These are phyloP conservation scores for Geotrichum cucujoidarum DNA, from an alignment of 1,139 yeast species.

Conservation along the genomic window DNA sequence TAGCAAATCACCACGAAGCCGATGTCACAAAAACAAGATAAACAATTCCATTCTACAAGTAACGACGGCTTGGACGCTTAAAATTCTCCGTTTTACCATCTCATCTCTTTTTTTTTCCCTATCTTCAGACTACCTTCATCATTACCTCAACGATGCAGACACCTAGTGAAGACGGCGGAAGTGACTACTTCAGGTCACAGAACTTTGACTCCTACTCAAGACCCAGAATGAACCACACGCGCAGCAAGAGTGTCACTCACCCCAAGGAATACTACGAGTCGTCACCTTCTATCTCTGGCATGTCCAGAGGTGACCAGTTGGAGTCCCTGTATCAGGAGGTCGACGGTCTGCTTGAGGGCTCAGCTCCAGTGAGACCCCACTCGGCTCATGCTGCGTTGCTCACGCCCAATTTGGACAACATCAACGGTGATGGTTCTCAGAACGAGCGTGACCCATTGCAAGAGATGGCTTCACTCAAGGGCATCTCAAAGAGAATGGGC, in stretches of 20 bases:
- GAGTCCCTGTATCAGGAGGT: not conserved
- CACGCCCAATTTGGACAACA: not conserved
- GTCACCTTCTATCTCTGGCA: not conserved
- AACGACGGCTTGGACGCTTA: no score
- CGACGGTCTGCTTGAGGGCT: not conserved
- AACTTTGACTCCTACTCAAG: no score
- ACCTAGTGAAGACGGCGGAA: no score
- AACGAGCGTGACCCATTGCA: not conserved
- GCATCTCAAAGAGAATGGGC: not conserved
- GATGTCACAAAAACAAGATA: no score
- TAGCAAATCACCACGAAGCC: no score
- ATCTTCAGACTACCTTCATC: no score
- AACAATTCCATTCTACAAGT: no score
- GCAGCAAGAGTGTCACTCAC: constrained; percentile 9
- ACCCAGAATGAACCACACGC: constrained; percentile 6
- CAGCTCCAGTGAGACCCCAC: constrained; percentile 4
- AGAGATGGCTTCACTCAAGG: not conserved
- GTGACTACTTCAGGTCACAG: no score
- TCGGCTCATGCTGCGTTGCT: constrained; percentile 6
- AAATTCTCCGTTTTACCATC: no score
- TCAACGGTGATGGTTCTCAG: not conserved
- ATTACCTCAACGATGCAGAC: no score
- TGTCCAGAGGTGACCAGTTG: not conserved
- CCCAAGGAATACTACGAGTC: constrained; percentile 7
- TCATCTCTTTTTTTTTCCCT: no score